Evolutionary conservation across 129 eudicot genomes (phyloP), one percentile per base, ranked within the genome.

Genomic region (Oenanthe sinensis): DNA sequence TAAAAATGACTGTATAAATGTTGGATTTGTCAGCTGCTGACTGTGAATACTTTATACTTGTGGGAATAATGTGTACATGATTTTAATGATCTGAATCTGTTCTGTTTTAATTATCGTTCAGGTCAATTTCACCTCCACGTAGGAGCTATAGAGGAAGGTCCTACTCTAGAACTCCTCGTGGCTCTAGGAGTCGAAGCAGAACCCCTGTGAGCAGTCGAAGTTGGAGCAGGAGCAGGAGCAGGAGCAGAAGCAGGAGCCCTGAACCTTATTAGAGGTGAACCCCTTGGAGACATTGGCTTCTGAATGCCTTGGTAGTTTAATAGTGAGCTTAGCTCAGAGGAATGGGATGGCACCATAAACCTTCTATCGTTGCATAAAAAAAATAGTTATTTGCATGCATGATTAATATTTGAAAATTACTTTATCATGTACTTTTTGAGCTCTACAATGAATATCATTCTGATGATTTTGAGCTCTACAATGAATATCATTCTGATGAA

Each of bases 41-140:
- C 49, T 19, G 26, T 7, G 33, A 24, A 24, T 60, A n/a, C 33
- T 60, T 8, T 60, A 60, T n/a, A 9, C 6, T 9, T 60, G 36
- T 5, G 3, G 33, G 68, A 22, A n/a, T 60, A 24, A 60, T 0
- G 68, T 60, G 67, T 60, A 15, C 22, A 67, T 30, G 72, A 26
- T 12, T 67, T 36, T 30, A 28, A 26, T 12, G 20, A 67, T 67
- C 19, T 4, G 43, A 68, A 13, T 68, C 22, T 28, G 22, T 68
- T 67, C 22, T 67, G 19, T 36, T 8, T 67, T 30, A 30, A 14
- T 73, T 42, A n/a, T n/a, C n/a, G 42, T 79, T 52, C 79, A 47
- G 95, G 86, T 91, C 97, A 39, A 67, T 89, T 69, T 91, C 97
- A 4, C 92, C 97, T 4, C 81, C 76, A 50, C 89, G 46, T 0